These are phyloP conservation scores for Pelargonium citronellum DNA, from an alignment of 441 rosid species.

Conservation along the genomic window DNA sequence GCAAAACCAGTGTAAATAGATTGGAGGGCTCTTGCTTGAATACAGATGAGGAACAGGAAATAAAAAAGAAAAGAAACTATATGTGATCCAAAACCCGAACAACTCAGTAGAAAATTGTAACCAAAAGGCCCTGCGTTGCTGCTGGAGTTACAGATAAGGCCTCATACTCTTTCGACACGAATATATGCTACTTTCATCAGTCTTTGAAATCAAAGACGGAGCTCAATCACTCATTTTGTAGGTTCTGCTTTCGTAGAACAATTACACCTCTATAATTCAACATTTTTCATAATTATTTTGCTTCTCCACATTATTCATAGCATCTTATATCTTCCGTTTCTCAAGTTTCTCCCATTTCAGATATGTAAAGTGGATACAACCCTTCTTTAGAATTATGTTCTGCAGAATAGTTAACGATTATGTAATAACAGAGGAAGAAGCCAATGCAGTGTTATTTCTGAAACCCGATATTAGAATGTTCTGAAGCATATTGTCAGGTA, in stretches of 20 bases:
- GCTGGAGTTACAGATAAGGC: slow-evolving; percentile 16
- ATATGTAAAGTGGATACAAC: too few relatives aligned
- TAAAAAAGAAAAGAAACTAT: slow-evolving; percentile 8
- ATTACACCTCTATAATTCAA: neutral
- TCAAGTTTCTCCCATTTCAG: neutral
- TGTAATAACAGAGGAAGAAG: too few relatives aligned
- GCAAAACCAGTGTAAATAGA: slow-evolving; percentile 71
- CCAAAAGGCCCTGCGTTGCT: slow-evolving; percentile 13
- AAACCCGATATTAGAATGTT: too few relatives aligned
- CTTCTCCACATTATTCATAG: neutral
- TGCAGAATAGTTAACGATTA: too few relatives aligned
- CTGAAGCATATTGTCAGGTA: too few relatives aligned
- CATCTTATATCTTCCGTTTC: neutral
- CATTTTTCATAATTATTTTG: neutral
- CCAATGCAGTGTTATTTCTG: too few relatives aligned
- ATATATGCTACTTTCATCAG: slow-evolving; percentile 18
- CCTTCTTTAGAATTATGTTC: too few relatives aligned
- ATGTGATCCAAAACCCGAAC: neutral
- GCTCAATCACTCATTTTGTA: slow-evolving; percentile 13
- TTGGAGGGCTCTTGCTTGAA: slow-evolving; percentile 15
- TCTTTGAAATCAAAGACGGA: slow-evolving; percentile 14
- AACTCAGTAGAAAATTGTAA: slow-evolving; percentile 14
- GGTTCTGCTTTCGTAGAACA: slow-evolving; percentile 4
- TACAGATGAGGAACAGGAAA: neutral
- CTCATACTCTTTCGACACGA: slow-evolving; percentile 5